Conservation (phyloP, 495 filamentous ascomycete species). For the Chlorociboria aeruginascens region DNA sequence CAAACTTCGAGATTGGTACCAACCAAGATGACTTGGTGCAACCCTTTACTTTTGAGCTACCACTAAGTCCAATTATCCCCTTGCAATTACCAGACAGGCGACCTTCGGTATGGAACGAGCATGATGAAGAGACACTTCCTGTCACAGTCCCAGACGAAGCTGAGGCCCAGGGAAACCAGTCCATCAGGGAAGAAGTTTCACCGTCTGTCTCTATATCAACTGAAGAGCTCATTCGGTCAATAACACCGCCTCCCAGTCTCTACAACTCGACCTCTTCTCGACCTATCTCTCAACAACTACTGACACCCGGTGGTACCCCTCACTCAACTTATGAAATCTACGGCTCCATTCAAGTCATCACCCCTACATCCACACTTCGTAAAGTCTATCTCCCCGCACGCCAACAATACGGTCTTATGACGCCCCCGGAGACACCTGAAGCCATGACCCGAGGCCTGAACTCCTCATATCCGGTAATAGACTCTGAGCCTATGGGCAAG, state of each 20-base stretch:
- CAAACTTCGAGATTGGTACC: too few species aligned
- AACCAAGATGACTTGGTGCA: neutral
- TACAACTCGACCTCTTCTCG: neutral
- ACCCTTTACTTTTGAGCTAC: neutral
- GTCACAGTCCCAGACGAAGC: neutral
- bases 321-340: neutral
- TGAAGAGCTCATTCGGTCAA: neutral
- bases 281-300: neutral
- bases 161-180: neutral
- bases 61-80: neutral
- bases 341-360: neutral
- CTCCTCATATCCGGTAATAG: constrained; percentile 17
- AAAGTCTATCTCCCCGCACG: neutral
- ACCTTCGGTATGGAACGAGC: neutral
- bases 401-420: neutral
- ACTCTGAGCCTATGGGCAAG: too few species aligned
- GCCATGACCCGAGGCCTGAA: constrained; percentile 4
- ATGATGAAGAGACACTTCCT: neutral
- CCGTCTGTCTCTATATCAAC: neutral
- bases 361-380: neutral
- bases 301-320: neutral
- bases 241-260: neutral
- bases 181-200: neutral
- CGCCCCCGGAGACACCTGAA: neutral
- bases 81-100: neutral